Evolutionary conservation across 2,329 filamentous ascomycete genomes (phyloP).

Genomic region (Westerdykella ornata): DNA sequence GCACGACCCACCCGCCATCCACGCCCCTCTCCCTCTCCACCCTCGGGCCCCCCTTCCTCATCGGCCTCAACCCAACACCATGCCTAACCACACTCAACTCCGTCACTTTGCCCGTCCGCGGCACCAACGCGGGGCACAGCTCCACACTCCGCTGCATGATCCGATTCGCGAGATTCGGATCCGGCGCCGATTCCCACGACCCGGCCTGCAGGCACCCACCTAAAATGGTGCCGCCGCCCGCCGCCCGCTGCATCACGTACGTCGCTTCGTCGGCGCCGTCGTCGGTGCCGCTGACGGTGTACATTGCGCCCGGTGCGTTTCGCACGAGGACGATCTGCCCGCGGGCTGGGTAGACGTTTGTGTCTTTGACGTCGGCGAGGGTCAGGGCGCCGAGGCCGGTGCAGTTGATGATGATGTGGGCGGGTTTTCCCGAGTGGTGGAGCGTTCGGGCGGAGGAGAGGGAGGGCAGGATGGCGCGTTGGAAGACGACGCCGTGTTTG

Average conservation of each 20-base stretch:
- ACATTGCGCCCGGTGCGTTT: constrained; percentile 68
- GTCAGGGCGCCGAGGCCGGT: constrained; percentile 69
- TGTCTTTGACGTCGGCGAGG: constrained; percentile 76
- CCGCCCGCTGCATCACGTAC: constrained; percentile 78
- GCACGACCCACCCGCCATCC: constrained; percentile 58
- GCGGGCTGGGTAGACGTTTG: constrained; percentile 64
- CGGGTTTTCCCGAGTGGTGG: constrained; percentile 52
- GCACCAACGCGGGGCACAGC: constrained; percentile 57
- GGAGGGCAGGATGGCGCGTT: constrained; percentile 49
- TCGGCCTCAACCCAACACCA: constrained; percentile 73
- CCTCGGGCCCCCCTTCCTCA: constrained; percentile 64
- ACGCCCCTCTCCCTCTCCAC: constrained; percentile 63
- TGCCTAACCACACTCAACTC: constrained; percentile 70
- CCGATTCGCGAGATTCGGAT: constrained; percentile 69
- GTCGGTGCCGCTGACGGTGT: constrained; percentile 62
- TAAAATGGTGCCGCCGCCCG: constrained; percentile 68
- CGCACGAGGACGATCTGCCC: constrained; percentile 80
- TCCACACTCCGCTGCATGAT: constrained; percentile 76
- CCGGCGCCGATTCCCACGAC: constrained; percentile 72
- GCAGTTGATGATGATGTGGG: constrained; percentile 73
- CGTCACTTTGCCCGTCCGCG: constrained; percentile 57
- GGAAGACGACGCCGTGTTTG: constrained; percentile 59
- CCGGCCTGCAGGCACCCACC: constrained; percentile 79
- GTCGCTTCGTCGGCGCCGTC: constrained; percentile 65
- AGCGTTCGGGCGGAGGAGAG: constrained; percentile 60